These are phyloP conservation scores for Cyphellophora attinorum DNA, from an alignment of 2,329 filamentous ascomycete species.

Conservation along the genomic window DNA sequence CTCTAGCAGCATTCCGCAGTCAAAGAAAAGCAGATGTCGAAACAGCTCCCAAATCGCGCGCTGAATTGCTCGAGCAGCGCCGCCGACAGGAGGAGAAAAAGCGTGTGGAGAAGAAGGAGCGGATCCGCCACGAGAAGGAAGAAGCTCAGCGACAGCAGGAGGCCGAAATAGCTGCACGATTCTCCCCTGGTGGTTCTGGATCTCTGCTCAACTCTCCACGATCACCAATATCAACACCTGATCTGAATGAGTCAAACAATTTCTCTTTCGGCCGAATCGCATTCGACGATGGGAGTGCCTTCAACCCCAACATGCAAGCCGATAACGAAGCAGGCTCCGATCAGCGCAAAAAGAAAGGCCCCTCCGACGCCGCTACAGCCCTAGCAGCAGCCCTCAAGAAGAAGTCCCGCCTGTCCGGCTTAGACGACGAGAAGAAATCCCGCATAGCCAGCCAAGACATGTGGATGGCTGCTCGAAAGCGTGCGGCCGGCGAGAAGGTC, in stretches of 20 bases:
- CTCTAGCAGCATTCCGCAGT: conserved; percentile 75
- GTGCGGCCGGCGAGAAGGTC: conserved; percentile 80
- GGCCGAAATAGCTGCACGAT: conserved; percentile 45
- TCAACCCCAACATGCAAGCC: conserved; percentile 58
- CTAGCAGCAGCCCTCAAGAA: conserved; percentile 81
- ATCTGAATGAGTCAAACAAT: conserved; percentile 33
- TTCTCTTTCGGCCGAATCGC: conserved; percentile 88
- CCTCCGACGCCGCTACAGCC: conserved; percentile 74
- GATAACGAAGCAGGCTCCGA: conserved; percentile 40
- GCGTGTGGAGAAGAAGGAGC: conserved; percentile 80
- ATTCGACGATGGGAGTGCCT: conserved; percentile 73
- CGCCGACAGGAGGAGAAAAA: conserved; percentile 79
- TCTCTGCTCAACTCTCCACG: conserved; percentile 47
- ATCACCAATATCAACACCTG: conserved; percentile 31
- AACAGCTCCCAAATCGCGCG: conserved; percentile 70
- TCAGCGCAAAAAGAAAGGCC: conserved; percentile 67
- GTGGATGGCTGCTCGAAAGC: conserved; percentile 85
- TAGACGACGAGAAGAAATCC: conserved; percentile 71
- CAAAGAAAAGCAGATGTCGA: conserved; percentile 79
- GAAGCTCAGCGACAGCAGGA: conserved; percentile 61
- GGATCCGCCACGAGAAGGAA: conserved; percentile 64
- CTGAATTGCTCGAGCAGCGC: conserved; percentile 84
- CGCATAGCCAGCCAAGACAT: conserved; percentile 88
- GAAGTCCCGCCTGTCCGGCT: conserved; percentile 63
- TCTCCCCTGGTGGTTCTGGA: conserved; percentile 48